Base-by-base conservation (phyloP, 2,329 filamentous ascomycete species). In the Calonectria henricotiae region DNA sequence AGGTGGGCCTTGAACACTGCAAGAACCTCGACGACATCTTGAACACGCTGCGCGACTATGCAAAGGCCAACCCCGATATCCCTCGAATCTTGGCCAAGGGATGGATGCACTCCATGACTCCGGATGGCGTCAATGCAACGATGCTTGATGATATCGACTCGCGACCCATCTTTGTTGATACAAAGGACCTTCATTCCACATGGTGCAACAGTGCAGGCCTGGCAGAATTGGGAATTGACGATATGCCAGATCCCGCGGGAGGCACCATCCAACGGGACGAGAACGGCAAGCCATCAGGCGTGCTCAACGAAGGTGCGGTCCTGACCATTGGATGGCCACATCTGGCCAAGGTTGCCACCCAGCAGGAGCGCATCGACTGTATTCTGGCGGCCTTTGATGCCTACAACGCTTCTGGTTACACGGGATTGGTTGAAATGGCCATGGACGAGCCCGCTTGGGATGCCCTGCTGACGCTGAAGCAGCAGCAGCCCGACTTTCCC, bases 401-500 rank as follows among this genome's bases (percentile, higher is more conserved):
- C 0, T 90, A 89, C 73, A 86, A 85, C 70, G 79, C 83, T 0
- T 86, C 83, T 1, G 88, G 89, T 1, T 89, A 88, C 74, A 90
- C 88, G 0, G 87, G 88, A 2, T 83, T 88, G 44, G 82, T 89
- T 8, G 88, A 90, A 63, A 90, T 90, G 89, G 89, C 89, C 51
- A 90, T 90, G 88, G 88, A 90, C 69, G 87, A 89, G 44, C 85
- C 83, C 27, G 84, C 85, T 0, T 90, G 88, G 88, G 85, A 85
- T 37, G 82, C 84, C 1, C 81, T 90, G 1, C 74, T 86, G 0
- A 83, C 83, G n/a, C 76, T 89, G 15, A 83, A 82, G 35, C 75
- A 79, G 13, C 69, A 74, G 4, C 47, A 74, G 6, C 76, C 76
- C 0, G 79, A 83, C 17, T 69, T 74, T 0, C 73, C 78, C 12